These are phyloP conservation scores for Zychaea mexicana DNA, from an alignment of 371 early-diverging fungal genomes.

Conservation along the genomic window DNA sequence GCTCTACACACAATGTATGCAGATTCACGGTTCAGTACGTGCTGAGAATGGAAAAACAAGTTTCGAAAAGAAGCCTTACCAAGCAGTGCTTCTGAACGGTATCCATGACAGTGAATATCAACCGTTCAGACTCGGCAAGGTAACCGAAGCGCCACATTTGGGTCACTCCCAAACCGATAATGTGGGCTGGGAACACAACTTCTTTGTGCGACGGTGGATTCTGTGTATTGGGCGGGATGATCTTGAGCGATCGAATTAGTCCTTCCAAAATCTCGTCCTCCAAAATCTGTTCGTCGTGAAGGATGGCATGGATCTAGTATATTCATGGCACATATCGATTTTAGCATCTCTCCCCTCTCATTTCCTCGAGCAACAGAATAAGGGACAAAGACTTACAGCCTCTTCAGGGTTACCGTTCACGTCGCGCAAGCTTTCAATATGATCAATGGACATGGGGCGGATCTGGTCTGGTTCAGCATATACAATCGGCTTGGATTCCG, in stretches of 20 bases:
- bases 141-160: slow-evolving; percentile 90
- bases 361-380: background rate
- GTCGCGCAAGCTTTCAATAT: slow-evolving; percentile 27
- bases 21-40: too few relatives aligned
- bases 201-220: slow-evolving; percentile 80
- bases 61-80: slow-evolving; percentile 25
- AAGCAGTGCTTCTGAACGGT: slow-evolving; percentile 79
- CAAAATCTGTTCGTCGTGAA: slow-evolving; percentile 69
- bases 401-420: slow-evolving; percentile 51
- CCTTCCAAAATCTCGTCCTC: slow-evolving; percentile 89
- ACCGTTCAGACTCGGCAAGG: slow-evolving; percentile 75
- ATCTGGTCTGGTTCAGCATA: slow-evolving; percentile 27
- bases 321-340: too few relatives aligned
- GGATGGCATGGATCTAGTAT: slow-evolving; percentile 48
- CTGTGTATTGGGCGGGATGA: slow-evolving; percentile 86
- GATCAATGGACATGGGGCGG: slow-evolving; percentile 48
- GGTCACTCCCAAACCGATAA: slow-evolving; percentile 83
- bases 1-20: slow-evolving; percentile 11
- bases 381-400: slow-evolving; percentile 40
- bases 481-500: slow-evolving; percentile 14
- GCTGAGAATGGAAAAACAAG: too few relatives aligned
- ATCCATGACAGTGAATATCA: slow-evolving; percentile 86
- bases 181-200: slow-evolving; percentile 92
- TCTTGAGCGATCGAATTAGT: slow-evolving; percentile 83
- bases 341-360: slow-evolving; percentile 14